Percentiles rank a stretch among this genome's conserved stretches.
Evolutionary conservation across 495 filamentous ascomycete species (phyloP).

Genomic region (Penicillium longicatenatum): DNA sequence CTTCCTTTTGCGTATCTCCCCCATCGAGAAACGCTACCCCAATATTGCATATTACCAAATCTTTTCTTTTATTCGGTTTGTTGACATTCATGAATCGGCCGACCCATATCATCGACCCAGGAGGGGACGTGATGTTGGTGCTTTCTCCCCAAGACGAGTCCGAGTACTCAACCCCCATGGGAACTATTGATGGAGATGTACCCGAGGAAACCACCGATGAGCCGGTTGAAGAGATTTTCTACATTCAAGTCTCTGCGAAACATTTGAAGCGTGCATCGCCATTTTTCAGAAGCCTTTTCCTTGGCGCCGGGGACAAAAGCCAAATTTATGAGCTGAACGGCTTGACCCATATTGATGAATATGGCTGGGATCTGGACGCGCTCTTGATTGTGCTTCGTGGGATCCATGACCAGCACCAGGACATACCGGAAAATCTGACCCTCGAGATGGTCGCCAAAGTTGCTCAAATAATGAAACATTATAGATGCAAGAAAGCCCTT

Average conservation of each 20-base stretch:
- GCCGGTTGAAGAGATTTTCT: neutral
- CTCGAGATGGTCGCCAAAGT: constrained; percentile 52
- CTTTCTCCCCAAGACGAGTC: neutral
- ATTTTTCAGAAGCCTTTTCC: constrained; percentile 41
- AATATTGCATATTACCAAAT: too few species aligned
- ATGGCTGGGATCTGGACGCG: constrained; percentile 41
- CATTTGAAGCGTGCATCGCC: constrained; percentile 52
- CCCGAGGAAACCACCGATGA: neutral
- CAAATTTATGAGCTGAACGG: constrained; percentile 33
- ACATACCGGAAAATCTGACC: constrained; percentile 39
- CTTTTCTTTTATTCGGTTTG: too few species aligned
- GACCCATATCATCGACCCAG: constrained; percentile 6
- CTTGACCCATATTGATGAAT: too few species aligned
- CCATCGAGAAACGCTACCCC: too few species aligned
- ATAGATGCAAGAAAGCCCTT: constrained; percentile 47
- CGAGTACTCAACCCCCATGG: too few species aligned
- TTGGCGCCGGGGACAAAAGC: constrained; percentile 37
- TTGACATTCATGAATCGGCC: neutral
- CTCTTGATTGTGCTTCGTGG: constrained; percentile 52
- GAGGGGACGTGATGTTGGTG: constrained; percentile 1
- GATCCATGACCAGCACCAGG: constrained; percentile 48
- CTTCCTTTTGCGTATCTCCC: too few species aligned
- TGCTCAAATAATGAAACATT: constrained; percentile 52
- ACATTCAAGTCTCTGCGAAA: constrained; percentile 51
- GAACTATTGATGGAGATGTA: too few species aligned